Base-by-base conservation (phyloP, 768 basidiomycete species). In the Pulveroboletus sp. region DNA sequence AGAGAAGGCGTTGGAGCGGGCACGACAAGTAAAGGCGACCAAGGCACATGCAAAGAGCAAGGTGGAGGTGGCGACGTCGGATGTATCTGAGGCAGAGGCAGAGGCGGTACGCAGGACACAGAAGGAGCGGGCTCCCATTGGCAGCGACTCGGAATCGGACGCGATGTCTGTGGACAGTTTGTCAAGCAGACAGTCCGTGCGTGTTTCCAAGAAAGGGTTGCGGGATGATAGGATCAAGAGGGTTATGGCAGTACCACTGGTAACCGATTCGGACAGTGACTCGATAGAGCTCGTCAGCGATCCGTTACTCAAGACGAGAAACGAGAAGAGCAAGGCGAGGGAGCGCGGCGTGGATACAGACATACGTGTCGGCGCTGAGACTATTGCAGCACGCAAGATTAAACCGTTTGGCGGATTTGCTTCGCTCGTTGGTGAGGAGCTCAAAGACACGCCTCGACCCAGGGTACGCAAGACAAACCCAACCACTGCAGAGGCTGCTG, bases 161-260 rank as follows among this genome's bases (percentile, higher is more conserved):
- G 55, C 50, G 16, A 69, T 67, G 63, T 58, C 65, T 21, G 59
- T 69, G 52, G 65, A 63, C 39, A 52, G 57, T 33, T 40, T 27
- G 23, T 25, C 53, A 11, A 56, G 49, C 34, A 52, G 20, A 20
- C 53, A 51, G 19, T 40, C 57, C 6, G 21, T 43, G 11, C 50
- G 56, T 9, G 14, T n/a, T 11, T 13, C 37, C 4, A 56, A 50
- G 43, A 54, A 40, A 20, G 25, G 14, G 25, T 8, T 2, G 27
- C 50, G 23, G 3, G 21, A 3, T 9, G 23, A 19, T 19, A 14
- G 19, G 2, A 19, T 4, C 20, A 56, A 51, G 41, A 8, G 3
- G 8, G n/a, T 27, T 29, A 39, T 14, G 40, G 36, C 20, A 19
- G 34, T 3, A n/a, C 17, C 43, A 3, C 41, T 37, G 38, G 17